Base-by-base conservation (phyloP, 768 basidiomycete species). In the Rhodosporidiobolus odoratus region DNA sequence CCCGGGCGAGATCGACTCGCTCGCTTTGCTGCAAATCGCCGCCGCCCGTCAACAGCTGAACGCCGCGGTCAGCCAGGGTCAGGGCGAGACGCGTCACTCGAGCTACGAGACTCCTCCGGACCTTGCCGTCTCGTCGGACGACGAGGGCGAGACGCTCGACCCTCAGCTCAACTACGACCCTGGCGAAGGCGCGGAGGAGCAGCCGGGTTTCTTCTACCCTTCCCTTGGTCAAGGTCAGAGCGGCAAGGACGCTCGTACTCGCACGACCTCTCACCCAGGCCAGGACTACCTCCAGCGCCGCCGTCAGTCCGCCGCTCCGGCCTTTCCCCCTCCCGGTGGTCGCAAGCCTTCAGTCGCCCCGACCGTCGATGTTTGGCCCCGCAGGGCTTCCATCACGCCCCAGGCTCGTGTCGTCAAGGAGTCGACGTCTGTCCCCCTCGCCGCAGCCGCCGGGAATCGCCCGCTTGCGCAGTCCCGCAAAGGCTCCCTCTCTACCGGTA, bases 291-390 rank as follows among this genome's bases (percentile, higher is more conserved):
- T 54, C 40, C 50, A 53, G 50, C 38, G 62, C 34, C 35, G 62
- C 17, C 69, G 69, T 52, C 63, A 60, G 23, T 70, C 69, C 16
- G 69, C 69, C 34, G 66, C 59, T 34, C 66, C 66, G 15, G 7
- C 59, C 13, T 27, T 67, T 10, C 59, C 66, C 3, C 35, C 43
- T 27, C 66, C 66, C 4, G 66, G 66, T n/a, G 38, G 37, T 23
- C 27, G 57, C 12, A 58, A 58, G 38, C 57, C 57, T 4, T 58
- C 57, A 3, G 9, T 58, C 38, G 5, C 37, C 7, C 37, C 57
- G 19, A 25, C 38, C 6, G 57, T 58, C 38, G 38, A 58, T 8
- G 38, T 58, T 27, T 37, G 57, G 5, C 57, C 57, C 23, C 37
- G 57, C 13, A 9, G 57, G 3, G 57, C 57, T 37, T 40, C 38